Conservation (phyloP, 1,284 basidiomycete genomes). For the Boletus hoseneyae region DNA sequence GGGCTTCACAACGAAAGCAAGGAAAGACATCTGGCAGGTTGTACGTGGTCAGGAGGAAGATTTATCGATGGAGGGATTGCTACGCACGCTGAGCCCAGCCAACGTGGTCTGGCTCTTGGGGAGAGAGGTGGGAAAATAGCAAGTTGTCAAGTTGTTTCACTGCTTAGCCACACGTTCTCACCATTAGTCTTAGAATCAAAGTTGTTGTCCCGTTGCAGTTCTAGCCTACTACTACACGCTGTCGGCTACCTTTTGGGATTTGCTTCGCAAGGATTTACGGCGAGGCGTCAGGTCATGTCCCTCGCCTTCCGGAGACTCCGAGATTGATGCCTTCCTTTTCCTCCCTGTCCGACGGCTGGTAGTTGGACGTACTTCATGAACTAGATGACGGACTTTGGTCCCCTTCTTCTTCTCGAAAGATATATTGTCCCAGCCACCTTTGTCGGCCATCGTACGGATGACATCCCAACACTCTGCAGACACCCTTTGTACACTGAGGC, state of each 20-base stretch:
- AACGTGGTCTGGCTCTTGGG: slow-evolving; percentile 20
- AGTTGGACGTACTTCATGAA: slow-evolving; percentile 56
- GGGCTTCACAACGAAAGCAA: slow-evolving; percentile 58
- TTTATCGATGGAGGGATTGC: slow-evolving; percentile 12
- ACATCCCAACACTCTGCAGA: slow-evolving; percentile 66
- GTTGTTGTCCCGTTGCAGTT: background rate
- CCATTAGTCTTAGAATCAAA: background rate
- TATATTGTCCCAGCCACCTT: slow-evolving; percentile 67
- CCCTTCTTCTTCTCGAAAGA: slow-evolving; percentile 40
- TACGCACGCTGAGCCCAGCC: slow-evolving; percentile 26
- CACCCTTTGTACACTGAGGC: slow-evolving; percentile 88
- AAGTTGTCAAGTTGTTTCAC: background rate
- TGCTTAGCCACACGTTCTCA: background rate
- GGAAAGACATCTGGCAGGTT: slow-evolving; percentile 51
- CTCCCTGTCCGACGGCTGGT: slow-evolving; percentile 52
- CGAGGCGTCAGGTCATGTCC: slow-evolving; percentile 7
- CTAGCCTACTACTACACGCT: no score
- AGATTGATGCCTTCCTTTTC: slow-evolving; percentile 26
- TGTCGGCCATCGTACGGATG: slow-evolving; percentile 62
- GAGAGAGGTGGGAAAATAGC: slow-evolving; percentile 35
- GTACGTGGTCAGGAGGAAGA: slow-evolving; percentile 8
- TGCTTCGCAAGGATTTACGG: slow-evolving; percentile 24
- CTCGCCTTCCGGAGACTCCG: slow-evolving; percentile 5
- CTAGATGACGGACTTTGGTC: slow-evolving; percentile 56
- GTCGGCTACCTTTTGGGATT: background rate